Evolutionary conservation across 2,329 filamentous ascomycete genomes (phyloP).

Genomic region (Aspergillus hortae): DNA sequence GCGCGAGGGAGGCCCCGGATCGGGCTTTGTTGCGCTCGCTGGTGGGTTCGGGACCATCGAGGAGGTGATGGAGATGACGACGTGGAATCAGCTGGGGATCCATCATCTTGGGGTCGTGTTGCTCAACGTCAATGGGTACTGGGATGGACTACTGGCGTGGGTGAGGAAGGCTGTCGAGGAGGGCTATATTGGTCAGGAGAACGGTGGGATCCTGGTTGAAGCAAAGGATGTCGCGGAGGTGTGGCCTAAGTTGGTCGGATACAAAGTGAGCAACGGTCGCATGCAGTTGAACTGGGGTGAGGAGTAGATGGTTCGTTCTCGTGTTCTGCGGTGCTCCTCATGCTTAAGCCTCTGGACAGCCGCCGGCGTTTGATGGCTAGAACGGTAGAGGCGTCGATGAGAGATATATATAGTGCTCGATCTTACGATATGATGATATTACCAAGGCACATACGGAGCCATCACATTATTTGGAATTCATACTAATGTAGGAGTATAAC

Average conservation of each 20-base stretch:
- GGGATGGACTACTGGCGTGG: constrained; percentile 82
- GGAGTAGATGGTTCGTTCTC: constrained; percentile 42
- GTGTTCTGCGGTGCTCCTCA: neutral
- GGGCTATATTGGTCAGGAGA: constrained; percentile 71
- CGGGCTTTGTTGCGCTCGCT: constrained; percentile 81
- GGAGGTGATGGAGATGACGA: constrained; percentile 91
- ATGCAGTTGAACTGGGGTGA: constrained; percentile 80
- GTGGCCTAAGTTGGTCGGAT: constrained; percentile 65
- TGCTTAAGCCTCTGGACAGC: neutral
- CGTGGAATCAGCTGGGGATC: constrained; percentile 95
- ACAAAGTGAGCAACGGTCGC: constrained; percentile 70
- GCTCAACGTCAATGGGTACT: constrained; percentile 86
- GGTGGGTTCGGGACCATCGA: constrained; percentile 95
- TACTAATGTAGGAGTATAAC: constrained; percentile 8
- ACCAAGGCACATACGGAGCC: neutral
- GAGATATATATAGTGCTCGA: neutral
- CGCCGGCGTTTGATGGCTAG: neutral
- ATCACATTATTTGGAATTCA: constrained; percentile 9
- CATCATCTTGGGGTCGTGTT: constrained; percentile 76
- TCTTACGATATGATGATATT: neutral
- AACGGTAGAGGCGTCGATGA: no score
- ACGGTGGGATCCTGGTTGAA: constrained; percentile 74
- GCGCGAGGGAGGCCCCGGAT: constrained; percentile 72
- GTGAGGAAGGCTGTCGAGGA: constrained; percentile 69
- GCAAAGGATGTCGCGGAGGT: constrained; percentile 70